phyloP scores from a whole-genome alignment of 257 asterid genomes.

The Solanum stenotomum region DNA sequence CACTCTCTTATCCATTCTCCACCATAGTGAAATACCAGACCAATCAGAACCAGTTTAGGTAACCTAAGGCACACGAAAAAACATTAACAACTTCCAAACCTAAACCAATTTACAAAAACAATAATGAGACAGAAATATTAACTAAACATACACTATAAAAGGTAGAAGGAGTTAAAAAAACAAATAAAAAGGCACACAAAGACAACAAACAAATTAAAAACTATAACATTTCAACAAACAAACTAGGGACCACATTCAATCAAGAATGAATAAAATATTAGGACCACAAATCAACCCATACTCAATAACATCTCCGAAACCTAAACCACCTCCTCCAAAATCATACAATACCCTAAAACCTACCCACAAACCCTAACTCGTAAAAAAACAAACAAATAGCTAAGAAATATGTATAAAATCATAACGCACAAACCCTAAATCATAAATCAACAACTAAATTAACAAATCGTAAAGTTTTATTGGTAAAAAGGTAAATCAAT shows the following conservation, averaged over 20 bases:
- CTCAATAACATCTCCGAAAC: background rate
- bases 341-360: background rate
- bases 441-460: background rate
- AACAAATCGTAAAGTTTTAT: background rate
- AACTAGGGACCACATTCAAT: background rate
- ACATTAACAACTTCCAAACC: background rate
- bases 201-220: background rate
- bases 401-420: background rate
- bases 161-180: background rate
- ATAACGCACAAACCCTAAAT: background rate
- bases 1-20: background rate
- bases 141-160: background rate
- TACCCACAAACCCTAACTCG: background rate
- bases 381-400: background rate
- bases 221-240: background rate
- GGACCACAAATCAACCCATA: background rate
- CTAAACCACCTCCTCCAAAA: background rate
- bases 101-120: background rate
- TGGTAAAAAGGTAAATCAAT: background rate
- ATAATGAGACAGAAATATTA: background rate
- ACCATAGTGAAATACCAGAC: background rate
- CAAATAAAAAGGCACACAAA: background rate
- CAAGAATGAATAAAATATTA: background rate
- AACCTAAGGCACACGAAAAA: background rate
- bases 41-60: background rate